Conservation (phyloP, 176 grass and related monocot species). For the Tuctoria greenei region DNA sequence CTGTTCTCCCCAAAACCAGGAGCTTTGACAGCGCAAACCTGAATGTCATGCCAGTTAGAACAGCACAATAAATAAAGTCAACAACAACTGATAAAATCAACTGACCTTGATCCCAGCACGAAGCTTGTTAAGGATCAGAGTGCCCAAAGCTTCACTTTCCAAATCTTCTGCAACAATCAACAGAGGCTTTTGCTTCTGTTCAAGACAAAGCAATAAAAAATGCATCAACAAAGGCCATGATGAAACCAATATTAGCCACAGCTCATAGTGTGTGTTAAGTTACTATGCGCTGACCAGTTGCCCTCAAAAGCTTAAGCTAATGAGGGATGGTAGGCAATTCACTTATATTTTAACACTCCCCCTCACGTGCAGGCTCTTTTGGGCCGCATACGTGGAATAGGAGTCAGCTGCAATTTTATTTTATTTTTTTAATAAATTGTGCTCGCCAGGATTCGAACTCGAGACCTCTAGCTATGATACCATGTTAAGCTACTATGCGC, state of each 20-base stretch:
- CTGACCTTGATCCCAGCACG: slow-evolving; percentile 90
- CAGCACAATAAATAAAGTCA: background rate
- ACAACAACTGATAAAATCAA: background rate
- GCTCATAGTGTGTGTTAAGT: too few relatives aligned
- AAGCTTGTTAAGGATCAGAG: slow-evolving; percentile 90
- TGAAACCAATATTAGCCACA: background rate
- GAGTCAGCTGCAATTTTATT: too few relatives aligned
- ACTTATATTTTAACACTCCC: too few relatives aligned
- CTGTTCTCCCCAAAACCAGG: slow-evolving; percentile 99
- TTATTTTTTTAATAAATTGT: too few relatives aligned
- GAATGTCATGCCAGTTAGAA: slow-evolving; percentile 1
- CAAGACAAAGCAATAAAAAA: slow-evolving; percentile 19
- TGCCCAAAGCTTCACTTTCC: slow-evolving; percentile 92
- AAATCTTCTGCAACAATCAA: slow-evolving; percentile 96
- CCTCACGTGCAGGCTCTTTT: too few relatives aligned
- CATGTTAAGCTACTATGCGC: too few relatives aligned
- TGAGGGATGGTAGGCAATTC: too few relatives aligned
- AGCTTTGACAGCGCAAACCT: slow-evolving; percentile 98
- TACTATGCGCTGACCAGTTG: too few relatives aligned
- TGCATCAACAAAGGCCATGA: background rate
- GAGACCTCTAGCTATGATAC: too few relatives aligned
- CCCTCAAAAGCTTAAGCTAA: too few relatives aligned
- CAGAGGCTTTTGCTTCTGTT: slow-evolving; percentile 80
- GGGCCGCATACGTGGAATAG: too few relatives aligned
- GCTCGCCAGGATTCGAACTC: too few relatives aligned